A percentile compares a stretch with the other conserved stretches of the same genome.
phyloP scores from a whole-genome alignment of 306 rosid genomes.

The Lablab purpureus region DNA sequence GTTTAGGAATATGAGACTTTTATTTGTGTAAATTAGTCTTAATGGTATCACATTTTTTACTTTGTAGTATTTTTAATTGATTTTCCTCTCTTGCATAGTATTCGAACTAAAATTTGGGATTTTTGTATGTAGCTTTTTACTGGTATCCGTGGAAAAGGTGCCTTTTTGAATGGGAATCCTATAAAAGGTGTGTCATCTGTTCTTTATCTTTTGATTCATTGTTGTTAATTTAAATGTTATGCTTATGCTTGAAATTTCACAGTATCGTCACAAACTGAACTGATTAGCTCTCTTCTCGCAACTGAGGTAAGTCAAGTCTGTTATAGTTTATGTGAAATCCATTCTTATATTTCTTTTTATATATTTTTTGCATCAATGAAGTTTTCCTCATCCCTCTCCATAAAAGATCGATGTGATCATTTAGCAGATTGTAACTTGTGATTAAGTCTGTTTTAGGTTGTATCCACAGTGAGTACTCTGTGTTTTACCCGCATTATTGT shows the following conservation, averaged over 20 bases:
- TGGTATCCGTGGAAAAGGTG: constrained; percentile 83
- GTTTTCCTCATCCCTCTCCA: neutral
- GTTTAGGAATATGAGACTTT: constrained; percentile 9
- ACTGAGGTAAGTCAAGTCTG: constrained; percentile 77
- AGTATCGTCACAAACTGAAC: constrained; percentile 86
- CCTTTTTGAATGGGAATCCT: constrained; percentile 82
- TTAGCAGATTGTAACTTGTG: constrained; percentile 33
- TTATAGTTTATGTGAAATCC: constrained; percentile 31
- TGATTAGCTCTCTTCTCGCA: constrained; percentile 82
- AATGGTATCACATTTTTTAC: constrained; percentile 8
- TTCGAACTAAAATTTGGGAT: constrained; percentile 44
- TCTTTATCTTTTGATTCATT: constrained; percentile 29
- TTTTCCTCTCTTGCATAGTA: constrained; percentile 30
- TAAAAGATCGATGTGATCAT: constrained; percentile 22
- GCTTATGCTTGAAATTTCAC: constrained; percentile 56
- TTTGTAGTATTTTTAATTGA: neutral
- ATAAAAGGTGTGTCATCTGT: constrained; percentile 69
- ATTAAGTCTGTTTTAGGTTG: constrained; percentile 20
- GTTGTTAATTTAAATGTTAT: constrained; percentile 11
- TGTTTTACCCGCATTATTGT: constrained; percentile 23
- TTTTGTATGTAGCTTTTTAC: constrained; percentile 75
- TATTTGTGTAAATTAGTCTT: constrained; percentile 22
- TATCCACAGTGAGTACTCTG: neutral
- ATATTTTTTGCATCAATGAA: constrained; percentile 23
- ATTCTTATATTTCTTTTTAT: neutral